phyloP scores from a whole-genome alignment of 2,329 filamentous ascomycete genomes.

The Curvularia verruculosa region DNA sequence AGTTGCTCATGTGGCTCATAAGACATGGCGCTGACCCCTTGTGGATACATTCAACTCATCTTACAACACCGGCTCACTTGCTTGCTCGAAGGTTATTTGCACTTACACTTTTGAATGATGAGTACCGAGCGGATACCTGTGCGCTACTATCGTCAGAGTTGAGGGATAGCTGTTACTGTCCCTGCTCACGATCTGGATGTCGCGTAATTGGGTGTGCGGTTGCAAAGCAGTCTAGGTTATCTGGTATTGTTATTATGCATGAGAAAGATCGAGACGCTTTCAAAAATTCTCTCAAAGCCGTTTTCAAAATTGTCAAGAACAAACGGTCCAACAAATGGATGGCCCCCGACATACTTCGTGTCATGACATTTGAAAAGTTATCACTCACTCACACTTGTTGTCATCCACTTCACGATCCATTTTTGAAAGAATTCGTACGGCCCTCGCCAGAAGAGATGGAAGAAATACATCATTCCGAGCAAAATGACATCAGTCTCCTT shows the following conservation, averaged over 20 bases:
- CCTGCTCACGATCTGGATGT: not conserved
- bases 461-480: not conserved
- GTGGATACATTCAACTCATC: not conserved
- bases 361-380: not conserved
- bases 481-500: not conserved
- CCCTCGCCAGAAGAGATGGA: not conserved
- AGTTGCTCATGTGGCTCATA: not conserved
- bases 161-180: not conserved
- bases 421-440: not conserved
- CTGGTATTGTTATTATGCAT: too few relatives aligned
- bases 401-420: not conserved
- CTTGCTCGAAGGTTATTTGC: not conserved
- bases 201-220: not conserved
- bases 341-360: not conserved
- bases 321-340: not conserved
- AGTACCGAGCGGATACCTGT: not conserved
- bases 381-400: not conserved
- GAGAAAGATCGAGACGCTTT: too few relatives aligned
- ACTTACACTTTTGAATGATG: not conserved
- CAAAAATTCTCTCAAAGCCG: not conserved
- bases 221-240: not conserved
- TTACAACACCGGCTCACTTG: not conserved
- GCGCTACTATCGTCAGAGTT: not conserved
- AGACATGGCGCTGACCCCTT: slow-evolving; percentile 1
- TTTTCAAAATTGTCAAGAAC: not conserved